Conservation (phyloP, 2,329 filamentous ascomycete genomes). For the Zymoseptoria ardabiliae region DNA sequence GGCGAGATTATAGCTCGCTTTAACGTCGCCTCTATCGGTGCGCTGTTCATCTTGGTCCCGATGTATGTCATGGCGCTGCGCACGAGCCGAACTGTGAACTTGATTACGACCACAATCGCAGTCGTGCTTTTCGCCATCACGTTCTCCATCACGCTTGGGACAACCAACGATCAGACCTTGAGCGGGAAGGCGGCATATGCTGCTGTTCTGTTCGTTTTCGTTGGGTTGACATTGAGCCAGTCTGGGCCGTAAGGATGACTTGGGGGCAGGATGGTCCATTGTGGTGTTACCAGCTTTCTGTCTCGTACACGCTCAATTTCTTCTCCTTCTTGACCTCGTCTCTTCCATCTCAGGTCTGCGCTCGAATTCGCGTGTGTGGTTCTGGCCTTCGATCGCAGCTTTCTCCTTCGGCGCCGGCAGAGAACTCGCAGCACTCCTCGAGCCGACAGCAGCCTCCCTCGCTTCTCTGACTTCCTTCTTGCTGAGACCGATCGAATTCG, state of each 20-base stretch:
- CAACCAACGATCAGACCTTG: conserved; percentile 1
- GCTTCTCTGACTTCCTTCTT: conserved; percentile 66
- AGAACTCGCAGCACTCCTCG: neutral
- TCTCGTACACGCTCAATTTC: neutral
- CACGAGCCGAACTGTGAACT: neutral
- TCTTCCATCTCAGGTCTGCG: neutral
- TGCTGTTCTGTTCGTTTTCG: conserved; percentile 1
- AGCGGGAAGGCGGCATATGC: neutral
- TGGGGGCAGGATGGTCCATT: neutral
- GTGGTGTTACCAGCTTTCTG: neutral
- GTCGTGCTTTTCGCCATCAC: neutral
- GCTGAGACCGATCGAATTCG: conserved; percentile 61
- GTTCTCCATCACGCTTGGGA: neutral
- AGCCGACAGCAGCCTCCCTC: conserved; percentile 46
- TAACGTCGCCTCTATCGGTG: neutral
- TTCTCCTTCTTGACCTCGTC: neutral
- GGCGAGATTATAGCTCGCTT: neutral
- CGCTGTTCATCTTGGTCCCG: conserved; percentile 2
- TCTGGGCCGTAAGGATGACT: neutral
- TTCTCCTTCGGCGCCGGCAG: neutral
- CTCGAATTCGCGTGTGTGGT: neutral
- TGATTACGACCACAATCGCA: neutral
- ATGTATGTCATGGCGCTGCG: conserved; percentile 2
- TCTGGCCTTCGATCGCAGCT: neutral
- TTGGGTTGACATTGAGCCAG: neutral